A percentile compares a stretch with the other conserved stretches of the same genome.
Evolutionary conservation across 306 rosid species (phyloP).

Genomic region (Vachellia collinsii): DNA sequence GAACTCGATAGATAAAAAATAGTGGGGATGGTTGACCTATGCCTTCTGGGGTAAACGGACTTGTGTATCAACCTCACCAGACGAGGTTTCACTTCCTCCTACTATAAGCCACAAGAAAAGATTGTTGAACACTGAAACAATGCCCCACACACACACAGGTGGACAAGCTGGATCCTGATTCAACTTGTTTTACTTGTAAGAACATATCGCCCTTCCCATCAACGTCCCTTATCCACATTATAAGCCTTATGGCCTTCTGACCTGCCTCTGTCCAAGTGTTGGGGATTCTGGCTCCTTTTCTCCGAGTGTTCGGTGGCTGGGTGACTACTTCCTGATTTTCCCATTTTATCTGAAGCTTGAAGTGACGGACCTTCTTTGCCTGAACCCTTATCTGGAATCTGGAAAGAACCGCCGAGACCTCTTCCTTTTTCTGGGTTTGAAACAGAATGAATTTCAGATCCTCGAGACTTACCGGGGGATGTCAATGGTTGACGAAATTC

Average conservation of each 20-base stretch:
- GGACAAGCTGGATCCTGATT: conserved; percentile 18
- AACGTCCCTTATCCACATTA: conserved; percentile 55
- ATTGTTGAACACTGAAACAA: conserved; percentile 38
- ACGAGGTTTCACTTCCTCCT: conserved; percentile 35
- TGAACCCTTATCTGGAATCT: conserved; percentile 37
- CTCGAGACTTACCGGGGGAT: background rate
- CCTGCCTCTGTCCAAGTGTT: conserved; percentile 61
- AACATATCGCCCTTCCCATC: conserved; percentile 37
- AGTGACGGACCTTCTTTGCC: conserved; percentile 45
- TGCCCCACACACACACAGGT: conserved; percentile 18
- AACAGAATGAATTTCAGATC: conserved; percentile 22
- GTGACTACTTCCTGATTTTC: conserved; percentile 57
- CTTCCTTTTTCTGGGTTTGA: conserved; percentile 27
- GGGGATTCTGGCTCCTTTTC: conserved; percentile 48
- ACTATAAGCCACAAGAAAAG: conserved; percentile 34
- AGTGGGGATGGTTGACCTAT: conserved; percentile 37
- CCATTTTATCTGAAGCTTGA: conserved; percentile 49
- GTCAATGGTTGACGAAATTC: background rate
- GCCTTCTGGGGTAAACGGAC: conserved; percentile 36
- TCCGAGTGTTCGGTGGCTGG: conserved; percentile 44
- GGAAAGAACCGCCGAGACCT: conserved; percentile 37
- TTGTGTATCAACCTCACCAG: conserved; percentile 36
- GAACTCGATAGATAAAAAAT: conserved; percentile 39
- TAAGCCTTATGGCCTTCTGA: conserved; percentile 53
- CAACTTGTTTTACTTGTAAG: conserved; percentile 26